Evolutionary conservation across 2,329 filamentous ascomycete species (phyloP).

Genomic region (Ceratocystis huliohia): DNA sequence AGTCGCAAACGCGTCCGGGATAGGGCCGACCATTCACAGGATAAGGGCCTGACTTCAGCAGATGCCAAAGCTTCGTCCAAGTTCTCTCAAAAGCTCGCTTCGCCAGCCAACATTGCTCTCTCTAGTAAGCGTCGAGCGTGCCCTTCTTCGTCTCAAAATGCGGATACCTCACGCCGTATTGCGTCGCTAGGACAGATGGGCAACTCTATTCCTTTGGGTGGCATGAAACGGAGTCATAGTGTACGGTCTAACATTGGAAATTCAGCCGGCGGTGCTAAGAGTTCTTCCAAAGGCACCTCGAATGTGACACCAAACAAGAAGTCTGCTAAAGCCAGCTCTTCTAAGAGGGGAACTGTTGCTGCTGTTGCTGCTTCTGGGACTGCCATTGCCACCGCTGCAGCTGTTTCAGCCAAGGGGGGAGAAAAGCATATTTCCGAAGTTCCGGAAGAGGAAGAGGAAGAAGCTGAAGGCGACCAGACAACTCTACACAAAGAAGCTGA

Average conservation of each 20-base stretch:
- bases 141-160: conserved; percentile 26
- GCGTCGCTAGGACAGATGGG: conserved; percentile 84
- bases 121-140: conserved; percentile 38
- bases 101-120: conserved; percentile 42
- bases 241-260: conserved; percentile 37
- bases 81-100: not conserved
- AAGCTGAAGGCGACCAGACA: conserved; percentile 29
- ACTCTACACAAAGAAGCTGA: conserved; percentile 43
- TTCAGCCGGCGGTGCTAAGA: conserved; percentile 28
- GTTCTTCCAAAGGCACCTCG: conserved; percentile 58
- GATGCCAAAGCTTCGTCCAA: conserved; percentile 18
- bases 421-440: not conserved
- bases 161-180: conserved; percentile 49
- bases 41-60: conserved; percentile 21
- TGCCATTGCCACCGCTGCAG: not conserved
- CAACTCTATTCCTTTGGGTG: conserved; percentile 52
- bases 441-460: conserved; percentile 16
- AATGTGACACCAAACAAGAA: conserved; percentile 38
- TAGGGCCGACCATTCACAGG: conserved; percentile 21
- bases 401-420: not conserved
- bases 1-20: conserved; percentile 42
- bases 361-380: conserved; percentile 8
- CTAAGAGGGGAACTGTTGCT: conserved; percentile 16
- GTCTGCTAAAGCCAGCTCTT: conserved; percentile 2
- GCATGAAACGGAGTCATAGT: conserved; percentile 65